Percentiles rank a stretch among this genome's conserved stretches.
Conservation (phyloP, 148 eudicot genomes). For the Silene latifolia region DNA sequence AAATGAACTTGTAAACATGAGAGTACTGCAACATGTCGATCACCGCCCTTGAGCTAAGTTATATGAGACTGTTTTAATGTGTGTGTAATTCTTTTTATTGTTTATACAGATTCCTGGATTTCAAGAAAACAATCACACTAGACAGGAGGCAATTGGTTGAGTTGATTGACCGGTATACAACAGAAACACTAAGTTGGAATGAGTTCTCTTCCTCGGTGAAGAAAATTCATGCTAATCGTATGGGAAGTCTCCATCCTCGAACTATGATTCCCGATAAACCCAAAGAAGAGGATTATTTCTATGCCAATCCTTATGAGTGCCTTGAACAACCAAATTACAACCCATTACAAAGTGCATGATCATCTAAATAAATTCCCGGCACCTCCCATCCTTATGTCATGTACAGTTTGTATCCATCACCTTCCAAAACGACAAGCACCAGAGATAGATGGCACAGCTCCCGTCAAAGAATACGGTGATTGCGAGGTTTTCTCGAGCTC, state of each 20-base stretch:
- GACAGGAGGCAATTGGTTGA: conserved; percentile 45
- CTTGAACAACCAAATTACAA: conserved; percentile 27
- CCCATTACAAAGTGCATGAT: conserved; percentile 36
- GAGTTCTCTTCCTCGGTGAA: conserved; percentile 43
- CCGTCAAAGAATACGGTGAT: not conserved
- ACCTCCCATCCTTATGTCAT: conserved; percentile 12
- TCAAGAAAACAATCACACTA: conserved; percentile 44
- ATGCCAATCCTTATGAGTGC: conserved; percentile 53
- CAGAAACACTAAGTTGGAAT: conserved; percentile 40
- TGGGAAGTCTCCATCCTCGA: conserved; percentile 44
- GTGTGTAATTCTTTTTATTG: not conserved
- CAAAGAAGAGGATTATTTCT: conserved; percentile 58
- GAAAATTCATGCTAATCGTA: conserved; percentile 43
- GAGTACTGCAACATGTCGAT: too few relatives aligned
- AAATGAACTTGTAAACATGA: not conserved
- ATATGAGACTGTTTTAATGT: not conserved
- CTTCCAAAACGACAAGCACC: too few relatives aligned
- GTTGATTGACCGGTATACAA: conserved; percentile 37
- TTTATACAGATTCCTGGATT: conserved; percentile 35
- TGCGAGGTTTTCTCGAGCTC: conserved; percentile 14
- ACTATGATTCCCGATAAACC: conserved; percentile 42
- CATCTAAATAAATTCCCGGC: conserved; percentile 8
- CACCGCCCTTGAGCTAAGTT: not conserved
- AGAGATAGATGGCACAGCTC: not conserved
- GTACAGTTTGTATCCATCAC: conserved; percentile 6